A percentile compares a stretch with the other conserved stretches of the same genome.
Evolutionary conservation across 2,329 filamentous ascomycete genomes (phyloP).

Genomic region (Scopulariopsis brevicaulis): DNA sequence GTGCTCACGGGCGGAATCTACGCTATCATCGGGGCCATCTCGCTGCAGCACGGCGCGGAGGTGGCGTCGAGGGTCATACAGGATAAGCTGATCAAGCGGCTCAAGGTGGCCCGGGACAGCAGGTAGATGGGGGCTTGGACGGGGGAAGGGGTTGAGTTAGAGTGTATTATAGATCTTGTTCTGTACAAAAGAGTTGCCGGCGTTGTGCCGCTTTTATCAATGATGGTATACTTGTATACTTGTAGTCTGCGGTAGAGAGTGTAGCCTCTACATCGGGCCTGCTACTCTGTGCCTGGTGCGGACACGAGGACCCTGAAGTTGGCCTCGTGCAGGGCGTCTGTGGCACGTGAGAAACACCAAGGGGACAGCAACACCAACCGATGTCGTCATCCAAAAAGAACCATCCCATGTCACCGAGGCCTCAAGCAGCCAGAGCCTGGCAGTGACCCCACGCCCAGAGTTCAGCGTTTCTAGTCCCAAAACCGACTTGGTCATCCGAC

Average conservation of each 20-base stretch:
- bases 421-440: background rate
- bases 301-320: background rate
- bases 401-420: background rate
- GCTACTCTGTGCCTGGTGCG: no score
- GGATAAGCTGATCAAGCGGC: conserved; percentile 54
- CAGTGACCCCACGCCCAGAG: no score
- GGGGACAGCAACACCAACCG: background rate
- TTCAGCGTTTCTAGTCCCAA: background rate
- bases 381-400: background rate
- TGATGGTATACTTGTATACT: background rate
- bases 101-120: background rate
- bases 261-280: no score
- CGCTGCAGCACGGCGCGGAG: conserved; percentile 76
- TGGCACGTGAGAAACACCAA: background rate
- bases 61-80: conserved; percentile 64
- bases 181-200: conserved; percentile 3
- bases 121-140: background rate
- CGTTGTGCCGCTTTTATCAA: background rate
- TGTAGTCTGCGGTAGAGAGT: background rate
- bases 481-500: conserved; percentile 1
- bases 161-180: conserved; percentile 4
- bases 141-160: background rate
- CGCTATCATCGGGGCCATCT: conserved; percentile 78
- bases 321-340: background rate
- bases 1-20: conserved; percentile 71